Base-by-base conservation (phyloP, 306 rosid genomes). In the Fragaria nilgerrensis region DNA sequence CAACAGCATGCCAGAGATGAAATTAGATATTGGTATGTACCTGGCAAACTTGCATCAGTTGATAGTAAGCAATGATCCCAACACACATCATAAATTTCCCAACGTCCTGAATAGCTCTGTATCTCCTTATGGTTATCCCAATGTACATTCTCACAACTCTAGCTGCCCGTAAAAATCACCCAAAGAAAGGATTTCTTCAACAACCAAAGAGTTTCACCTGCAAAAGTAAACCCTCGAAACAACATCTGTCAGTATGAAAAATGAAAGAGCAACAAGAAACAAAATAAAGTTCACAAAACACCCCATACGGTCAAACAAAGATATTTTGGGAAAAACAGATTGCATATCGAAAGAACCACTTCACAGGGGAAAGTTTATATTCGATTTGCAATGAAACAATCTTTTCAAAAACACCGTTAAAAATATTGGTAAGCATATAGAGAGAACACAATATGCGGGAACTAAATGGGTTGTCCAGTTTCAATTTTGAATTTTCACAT, bases 21-120 rank as follows among this genome's bases (percentile, higher is more conserved):
- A 75, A 74, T 2, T 48, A 7, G 73, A 72, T 49, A 53, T 43
- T 49, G 20, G 52, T 29, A 62, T 73, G 62, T 82, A 92, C 98
- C 97, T 94, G 97, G 83, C 93, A 94, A 86, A 94, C 97, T 88
- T 92, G 92, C 89, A 92, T 94, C 85, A 90, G 87, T 84, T 87
- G 96, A 61, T 80, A 89, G 85, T 90, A 91, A 34, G 97, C 89
- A 75, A 89, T 87, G 74, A 88, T 77, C 83, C 98, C 96, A 86
- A 89, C 97, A 84, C 87, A 84, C 98, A 94, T 92, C 75, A 89
- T 90, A 94, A 94, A 84, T 70, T 82, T 82, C 76, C 89, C 97
- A 78, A 88, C 85, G 85, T 86, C 94, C 78, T 88, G 79, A 73
- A 86, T 84, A 64, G 94, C 88, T 83, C 85, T 82, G 75, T 81